These are phyloP conservation scores for Bipolaris gigantea DNA, from an alignment of 2,329 filamentous ascomycete genomes.

Conservation along the genomic window DNA sequence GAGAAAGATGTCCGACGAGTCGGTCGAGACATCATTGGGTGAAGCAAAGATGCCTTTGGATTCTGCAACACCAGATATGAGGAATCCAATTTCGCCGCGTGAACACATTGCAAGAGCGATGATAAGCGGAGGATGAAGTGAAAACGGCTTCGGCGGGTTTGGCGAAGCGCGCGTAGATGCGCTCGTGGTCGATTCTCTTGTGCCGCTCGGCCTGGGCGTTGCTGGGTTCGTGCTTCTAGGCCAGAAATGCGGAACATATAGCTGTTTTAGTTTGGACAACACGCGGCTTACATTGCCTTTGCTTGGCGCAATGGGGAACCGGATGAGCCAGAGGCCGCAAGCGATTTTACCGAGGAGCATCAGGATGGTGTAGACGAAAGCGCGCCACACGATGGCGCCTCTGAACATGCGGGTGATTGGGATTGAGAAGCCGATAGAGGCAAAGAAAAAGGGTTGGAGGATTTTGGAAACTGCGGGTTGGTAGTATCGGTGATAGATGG, in stretches of 20 bases:
- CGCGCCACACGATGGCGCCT: slow-evolving; percentile 68
- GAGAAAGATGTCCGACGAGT: slow-evolving; percentile 54
- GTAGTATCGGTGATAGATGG: slow-evolving; percentile 54
- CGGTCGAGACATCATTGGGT: slow-evolving; percentile 9
- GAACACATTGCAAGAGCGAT: slow-evolving; percentile 72
- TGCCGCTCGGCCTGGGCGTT: background rate
- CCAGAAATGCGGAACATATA: background rate
- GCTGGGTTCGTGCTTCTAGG: background rate
- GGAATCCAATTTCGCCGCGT: slow-evolving; percentile 77
- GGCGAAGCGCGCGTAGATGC: slow-evolving; percentile 17
- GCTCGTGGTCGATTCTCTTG: background rate
- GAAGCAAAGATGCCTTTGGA: slow-evolving; percentile 53
- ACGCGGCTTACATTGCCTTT: background rate
- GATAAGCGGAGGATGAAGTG: slow-evolving; percentile 68
- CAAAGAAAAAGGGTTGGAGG: slow-evolving; percentile 74
- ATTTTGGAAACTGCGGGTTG: slow-evolving; percentile 53
- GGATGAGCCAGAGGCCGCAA: slow-evolving; percentile 48
- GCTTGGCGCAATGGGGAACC: background rate
- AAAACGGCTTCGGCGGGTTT: slow-evolving; percentile 54
- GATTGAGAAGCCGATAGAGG: slow-evolving; percentile 75
- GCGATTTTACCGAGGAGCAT: slow-evolving; percentile 61
- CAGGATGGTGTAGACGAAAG: slow-evolving; percentile 69
- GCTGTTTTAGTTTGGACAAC: background rate
- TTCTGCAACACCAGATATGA: slow-evolving; percentile 71
- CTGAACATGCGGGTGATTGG: slow-evolving; percentile 71